Evolutionary conservation across 805 yeast species (phyloP), one percentile per base, ranked within the genome.

Genomic region (Saturnispora bothae): DNA sequence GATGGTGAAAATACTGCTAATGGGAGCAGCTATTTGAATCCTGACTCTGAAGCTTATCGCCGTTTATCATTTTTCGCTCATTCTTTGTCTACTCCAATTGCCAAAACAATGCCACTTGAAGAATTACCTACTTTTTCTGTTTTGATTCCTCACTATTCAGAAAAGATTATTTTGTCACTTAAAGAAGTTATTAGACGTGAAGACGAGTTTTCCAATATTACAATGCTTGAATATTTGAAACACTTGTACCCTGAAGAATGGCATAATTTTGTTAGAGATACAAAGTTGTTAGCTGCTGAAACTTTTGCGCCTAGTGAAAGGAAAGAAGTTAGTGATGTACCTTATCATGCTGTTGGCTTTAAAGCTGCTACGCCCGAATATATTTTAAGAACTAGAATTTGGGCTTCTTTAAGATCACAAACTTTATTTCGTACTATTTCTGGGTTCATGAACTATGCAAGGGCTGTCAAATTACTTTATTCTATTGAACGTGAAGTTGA

Each of bases 321-420:
- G 19, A 65, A 78, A 48, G 85, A 64, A 48, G 64, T 73, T 27
- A 69, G 70, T 43, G 86, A 83, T 43, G 52, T 83, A 21, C 89
- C 94, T 1, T 75, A 67, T 41, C 73, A 79, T 43, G 75, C 77
- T 47, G 61, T 82, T 46, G 94, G 94, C 0, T 83, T 78, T 57
- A 78, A 76, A 45, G 64, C 73, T 18, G 69, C 85, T 2, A 66
- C 73, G 3, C 77, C 82, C 0, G 76, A 75, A 40, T 73, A 69
- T 47, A 68, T 74, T 3, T 52, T 80, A 43, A 63, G 94, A 53
- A 84, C 95, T 0, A 66, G 95, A 51, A 68, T 84, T 2, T 85
- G 96, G 96, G 83, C 94, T 0, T 83, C 95, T 0, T 59, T 82
- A 38, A 66, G 95, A 50, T 72, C 83, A 2, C 96, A 85, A 52